These are phyloP conservation scores for Sherardia arvensis DNA, from an alignment of 257 asterid species.

Conservation along the genomic window DNA sequence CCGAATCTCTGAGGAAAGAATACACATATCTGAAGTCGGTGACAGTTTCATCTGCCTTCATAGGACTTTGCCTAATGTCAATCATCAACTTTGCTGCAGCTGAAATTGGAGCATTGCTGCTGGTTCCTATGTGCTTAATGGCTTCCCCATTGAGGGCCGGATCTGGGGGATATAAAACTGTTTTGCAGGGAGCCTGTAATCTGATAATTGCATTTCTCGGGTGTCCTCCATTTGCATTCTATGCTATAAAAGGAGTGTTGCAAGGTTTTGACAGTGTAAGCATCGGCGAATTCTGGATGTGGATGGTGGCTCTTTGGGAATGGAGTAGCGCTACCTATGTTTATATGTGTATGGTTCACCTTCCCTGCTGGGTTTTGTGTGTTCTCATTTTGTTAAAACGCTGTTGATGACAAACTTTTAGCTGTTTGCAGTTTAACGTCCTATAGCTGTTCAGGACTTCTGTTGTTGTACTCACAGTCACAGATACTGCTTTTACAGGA, in stretches of 20 bases:
- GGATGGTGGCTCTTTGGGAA: constrained; percentile 78
- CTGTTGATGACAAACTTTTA: constrained; percentile 16
- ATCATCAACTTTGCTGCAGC: constrained; percentile 89
- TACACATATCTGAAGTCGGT: constrained; percentile 76
- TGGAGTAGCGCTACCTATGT: constrained; percentile 94
- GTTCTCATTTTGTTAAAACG: constrained; percentile 39
- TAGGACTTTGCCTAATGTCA: constrained; percentile 91
- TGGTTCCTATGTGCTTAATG: constrained; percentile 81
- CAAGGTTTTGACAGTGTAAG: constrained; percentile 39
- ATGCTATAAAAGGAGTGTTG: constrained; percentile 42
- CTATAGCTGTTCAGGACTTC: not conserved
- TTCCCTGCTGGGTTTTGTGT: constrained; percentile 92
- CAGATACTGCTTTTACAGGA: not conserved
- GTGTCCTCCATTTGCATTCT: constrained; percentile 54
- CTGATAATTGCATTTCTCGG: constrained; percentile 31
- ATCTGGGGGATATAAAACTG: constrained; percentile 22
- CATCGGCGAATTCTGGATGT: constrained; percentile 70
- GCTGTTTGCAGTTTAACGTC: not conserved
- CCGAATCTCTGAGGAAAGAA: constrained; percentile 27
- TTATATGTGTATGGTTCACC: constrained; percentile 73
- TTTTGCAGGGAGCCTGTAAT: constrained; percentile 34
- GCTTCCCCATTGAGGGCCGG: constrained; percentile 47
- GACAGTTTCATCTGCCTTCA: constrained; percentile 62
- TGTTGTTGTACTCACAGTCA: constrained; percentile 2
- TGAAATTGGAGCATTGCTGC: constrained; percentile 71